A percentile compares a stretch with the other conserved stretches of the same genome.
phyloP scores from a whole-genome alignment of 176 grass and related monocot species.

The Dendrocalamus sinicus region DNA sequence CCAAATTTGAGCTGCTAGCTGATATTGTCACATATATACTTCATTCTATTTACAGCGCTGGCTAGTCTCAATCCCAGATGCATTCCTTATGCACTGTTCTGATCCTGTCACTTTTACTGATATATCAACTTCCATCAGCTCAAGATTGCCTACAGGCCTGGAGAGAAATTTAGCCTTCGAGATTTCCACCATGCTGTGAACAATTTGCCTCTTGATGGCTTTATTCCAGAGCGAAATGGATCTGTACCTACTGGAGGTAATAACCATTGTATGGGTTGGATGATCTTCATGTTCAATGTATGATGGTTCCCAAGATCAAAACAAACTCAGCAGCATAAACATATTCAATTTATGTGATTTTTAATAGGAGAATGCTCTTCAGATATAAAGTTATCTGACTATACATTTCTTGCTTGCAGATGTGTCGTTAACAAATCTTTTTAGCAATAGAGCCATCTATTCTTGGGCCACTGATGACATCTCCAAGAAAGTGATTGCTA shows the following conservation, averaged over 20 bases:
- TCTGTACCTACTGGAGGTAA: conserved; percentile 45
- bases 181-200: conserved; percentile 91
- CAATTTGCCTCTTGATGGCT: conserved; percentile 65
- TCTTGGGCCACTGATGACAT: conserved; percentile 76
- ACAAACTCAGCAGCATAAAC: background rate
- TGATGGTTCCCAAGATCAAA: conserved; percentile 4
- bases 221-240: conserved; percentile 50
- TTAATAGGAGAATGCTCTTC: background rate
- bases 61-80: conserved; percentile 7
- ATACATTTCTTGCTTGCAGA: conserved; percentile 50
- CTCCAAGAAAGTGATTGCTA: conserved; percentile 86
- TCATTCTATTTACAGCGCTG: background rate
- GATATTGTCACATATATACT: background rate
- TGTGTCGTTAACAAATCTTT: conserved; percentile 62
- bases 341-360: conserved; percentile 12
- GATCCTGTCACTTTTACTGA: conserved; percentile 5
- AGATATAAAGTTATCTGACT: conserved; percentile 15
- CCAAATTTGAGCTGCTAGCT: background rate
- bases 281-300: conserved; percentile 41
- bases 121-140: conserved; percentile 58
- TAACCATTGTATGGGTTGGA: conserved; percentile 13
- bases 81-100: background rate
- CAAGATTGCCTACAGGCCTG: conserved; percentile 75
- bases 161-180: conserved; percentile 74
- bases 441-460: conserved; percentile 78